These are phyloP conservation scores for Epichloe coenophiala DNA, from an alignment of 2,329 filamentous ascomycete species.

Conservation along the genomic window DNA sequence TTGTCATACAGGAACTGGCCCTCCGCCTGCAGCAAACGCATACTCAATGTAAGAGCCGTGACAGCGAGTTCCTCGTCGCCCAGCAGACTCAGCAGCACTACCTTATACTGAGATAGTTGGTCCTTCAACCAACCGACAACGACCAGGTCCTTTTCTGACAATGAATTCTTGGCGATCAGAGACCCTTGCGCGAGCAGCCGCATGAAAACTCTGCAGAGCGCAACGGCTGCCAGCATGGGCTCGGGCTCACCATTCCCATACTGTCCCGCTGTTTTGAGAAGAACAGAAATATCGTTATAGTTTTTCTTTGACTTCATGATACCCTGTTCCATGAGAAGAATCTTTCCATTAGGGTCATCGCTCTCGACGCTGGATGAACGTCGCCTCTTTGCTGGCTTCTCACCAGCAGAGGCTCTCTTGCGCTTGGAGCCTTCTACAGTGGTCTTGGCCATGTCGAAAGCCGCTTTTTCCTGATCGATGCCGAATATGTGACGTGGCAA, in stretches of 20 bases:
- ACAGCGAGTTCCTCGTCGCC: slow-evolving; percentile 48
- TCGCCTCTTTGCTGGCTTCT: slow-evolving; percentile 36
- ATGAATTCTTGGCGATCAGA: slow-evolving; percentile 49
- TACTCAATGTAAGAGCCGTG: slow-evolving; percentile 62
- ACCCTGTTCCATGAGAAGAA: slow-evolving; percentile 63
- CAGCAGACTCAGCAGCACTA: slow-evolving; percentile 47
- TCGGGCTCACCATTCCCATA: slow-evolving; percentile 34
- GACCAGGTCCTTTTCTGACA: slow-evolving; percentile 59
- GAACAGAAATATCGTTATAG: slow-evolving; percentile 75
- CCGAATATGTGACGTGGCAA: not conserved
- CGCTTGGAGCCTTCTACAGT: slow-evolving; percentile 27
- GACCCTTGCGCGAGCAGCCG: slow-evolving; percentile 63
- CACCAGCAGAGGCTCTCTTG: slow-evolving; percentile 32
- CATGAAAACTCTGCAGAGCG: slow-evolving; percentile 77
- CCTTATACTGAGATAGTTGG: slow-evolving; percentile 57
- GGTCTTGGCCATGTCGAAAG: slow-evolving; percentile 14
- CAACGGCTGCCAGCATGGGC: slow-evolving; percentile 57
- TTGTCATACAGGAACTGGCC: slow-evolving; percentile 46
- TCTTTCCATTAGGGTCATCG: slow-evolving; percentile 46
- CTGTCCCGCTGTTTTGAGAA: slow-evolving; percentile 46
- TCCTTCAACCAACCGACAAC: slow-evolving; percentile 70
- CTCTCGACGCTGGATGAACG: slow-evolving; percentile 33
- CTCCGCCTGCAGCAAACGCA: slow-evolving; percentile 76
- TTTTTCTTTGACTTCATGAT: slow-evolving; percentile 78
- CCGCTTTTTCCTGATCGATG: not conserved